phyloP scores from a whole-genome alignment of 768 basidiomycete genomes.

The Coprinopsis strossmayeri region DNA sequence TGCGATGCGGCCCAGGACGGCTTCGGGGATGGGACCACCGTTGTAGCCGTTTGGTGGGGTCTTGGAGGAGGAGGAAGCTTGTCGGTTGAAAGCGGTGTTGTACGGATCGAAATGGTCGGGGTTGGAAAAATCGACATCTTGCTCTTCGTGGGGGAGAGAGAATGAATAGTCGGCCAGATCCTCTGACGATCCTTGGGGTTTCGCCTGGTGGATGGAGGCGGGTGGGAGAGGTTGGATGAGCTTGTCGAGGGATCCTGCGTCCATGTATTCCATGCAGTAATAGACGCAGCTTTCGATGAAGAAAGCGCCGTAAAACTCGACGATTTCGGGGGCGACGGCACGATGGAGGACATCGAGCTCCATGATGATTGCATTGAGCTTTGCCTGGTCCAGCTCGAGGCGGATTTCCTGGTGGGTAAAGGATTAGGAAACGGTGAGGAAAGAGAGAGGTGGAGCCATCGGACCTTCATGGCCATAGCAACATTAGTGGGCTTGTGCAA shows the following conservation, averaged over 20 bases:
- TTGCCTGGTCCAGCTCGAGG: slow-evolving; percentile 88
- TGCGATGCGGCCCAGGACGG: slow-evolving; percentile 78
- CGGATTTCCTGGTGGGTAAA: slow-evolving; percentile 77
- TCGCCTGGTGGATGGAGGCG: too few species aligned
- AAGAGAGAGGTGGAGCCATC: slow-evolving; percentile 15
- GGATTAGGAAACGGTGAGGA: slow-evolving; percentile 9
- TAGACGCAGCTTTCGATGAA: slow-evolving; percentile 99
- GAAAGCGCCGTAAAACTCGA: slow-evolving; percentile 99
- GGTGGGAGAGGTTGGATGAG: slow-evolving; percentile 36
- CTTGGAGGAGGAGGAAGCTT: not conserved
- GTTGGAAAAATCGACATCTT: not conserved
- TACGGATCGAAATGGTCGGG: not conserved
- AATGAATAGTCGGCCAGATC: slow-evolving; percentile 2
- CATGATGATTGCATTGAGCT: slow-evolving; percentile 95
- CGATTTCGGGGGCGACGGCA: slow-evolving; percentile 84
- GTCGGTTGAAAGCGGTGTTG: slow-evolving; percentile 1
- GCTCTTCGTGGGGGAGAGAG: not conserved
- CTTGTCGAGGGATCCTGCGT: slow-evolving; percentile 92
- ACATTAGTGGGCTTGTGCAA: slow-evolving; percentile 92
- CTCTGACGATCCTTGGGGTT: too few species aligned
- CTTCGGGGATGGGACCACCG: slow-evolving; percentile 60
- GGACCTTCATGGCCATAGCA: slow-evolving; percentile 99
- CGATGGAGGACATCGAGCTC: slow-evolving; percentile 97
- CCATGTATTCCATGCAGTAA: slow-evolving; percentile 99
- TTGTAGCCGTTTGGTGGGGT: slow-evolving; percentile 18